phyloP scores from a whole-genome alignment of 2,329 filamentous ascomycete species.

The Metarhizium brunneum region DNA sequence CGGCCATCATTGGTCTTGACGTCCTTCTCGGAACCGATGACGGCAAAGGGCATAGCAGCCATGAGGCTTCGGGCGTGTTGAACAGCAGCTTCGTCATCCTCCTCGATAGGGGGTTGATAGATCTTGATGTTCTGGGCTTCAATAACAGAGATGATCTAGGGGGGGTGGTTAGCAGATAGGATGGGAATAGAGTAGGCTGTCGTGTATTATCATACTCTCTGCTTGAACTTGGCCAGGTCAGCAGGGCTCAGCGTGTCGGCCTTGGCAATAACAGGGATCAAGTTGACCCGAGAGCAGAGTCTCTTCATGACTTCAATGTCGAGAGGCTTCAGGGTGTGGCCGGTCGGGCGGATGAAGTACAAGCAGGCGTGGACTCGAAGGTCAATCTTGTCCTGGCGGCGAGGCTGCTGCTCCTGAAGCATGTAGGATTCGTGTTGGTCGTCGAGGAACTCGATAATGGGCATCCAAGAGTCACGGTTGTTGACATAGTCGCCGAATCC shows the following conservation, averaged over 20 bases:
- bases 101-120: slow-evolving; percentile 94
- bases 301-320: slow-evolving; percentile 99
- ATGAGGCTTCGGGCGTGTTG: slow-evolving; percentile 92
- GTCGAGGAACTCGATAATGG: slow-evolving; percentile 99
- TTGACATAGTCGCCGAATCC: slow-evolving; percentile 99
- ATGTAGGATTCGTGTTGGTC: slow-evolving; percentile 99
- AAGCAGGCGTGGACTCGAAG: slow-evolving; percentile 96
- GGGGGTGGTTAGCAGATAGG: slow-evolving; percentile 18
- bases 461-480: slow-evolving; percentile 99
- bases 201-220: slow-evolving; percentile 55
- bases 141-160: slow-evolving; percentile 83
- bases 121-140: slow-evolving; percentile 99
- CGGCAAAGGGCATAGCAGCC: slow-evolving; percentile 95
- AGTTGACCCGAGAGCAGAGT: slow-evolving; percentile 92
- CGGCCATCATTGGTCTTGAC: slow-evolving; percentile 93
- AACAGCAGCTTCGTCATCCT: slow-evolving; percentile 93
- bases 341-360: slow-evolving; percentile 98
- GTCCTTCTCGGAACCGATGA: slow-evolving; percentile 98
- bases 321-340: slow-evolving; percentile 95
- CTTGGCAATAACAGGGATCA: slow-evolving; percentile 98
- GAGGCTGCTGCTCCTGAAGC: slow-evolving; percentile 99
- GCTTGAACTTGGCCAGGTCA: slow-evolving; percentile 90
- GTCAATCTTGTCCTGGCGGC: slow-evolving; percentile 97
- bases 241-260: slow-evolving; percentile 92
- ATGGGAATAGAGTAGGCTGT: not conserved